phyloP scores from a whole-genome alignment of 192 early-diverging fungal species.

The Podila epigama region DNA sequence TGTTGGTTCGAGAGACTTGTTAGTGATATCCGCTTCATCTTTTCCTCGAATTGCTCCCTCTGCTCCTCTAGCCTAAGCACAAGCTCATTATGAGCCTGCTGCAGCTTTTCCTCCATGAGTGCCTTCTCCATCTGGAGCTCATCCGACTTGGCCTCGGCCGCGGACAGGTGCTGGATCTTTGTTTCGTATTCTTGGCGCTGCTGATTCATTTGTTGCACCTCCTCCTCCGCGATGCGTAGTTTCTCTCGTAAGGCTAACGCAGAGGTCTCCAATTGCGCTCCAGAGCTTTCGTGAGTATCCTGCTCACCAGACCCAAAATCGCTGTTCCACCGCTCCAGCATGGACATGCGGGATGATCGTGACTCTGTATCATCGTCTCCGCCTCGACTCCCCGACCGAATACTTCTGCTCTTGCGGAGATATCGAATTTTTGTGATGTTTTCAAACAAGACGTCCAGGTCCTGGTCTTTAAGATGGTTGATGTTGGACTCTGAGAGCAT shows the following conservation, averaged over 20 bases:
- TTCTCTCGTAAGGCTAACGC: conserved; percentile 52
- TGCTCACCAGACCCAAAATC: conserved; percentile 5
- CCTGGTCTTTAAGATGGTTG: conserved; percentile 43
- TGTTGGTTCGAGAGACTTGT: conserved; percentile 10
- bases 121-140: conserved; percentile 33
- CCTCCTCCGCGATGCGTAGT: conserved; percentile 54
- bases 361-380: conserved; percentile 52
- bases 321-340: conserved; percentile 22
- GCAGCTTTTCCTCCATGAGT: conserved; percentile 26
- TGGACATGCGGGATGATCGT: conserved; percentile 28
- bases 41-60: conserved; percentile 39
- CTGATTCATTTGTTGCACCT: conserved; percentile 59
- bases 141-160: conserved; percentile 36
- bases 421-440: conserved; percentile 63
- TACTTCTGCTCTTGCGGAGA: conserved; percentile 40
- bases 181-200: conserved; percentile 62
- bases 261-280: conserved; percentile 28
- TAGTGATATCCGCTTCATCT: conserved; percentile 45
- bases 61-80: conserved; percentile 34
- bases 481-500: conserved; percentile 46
- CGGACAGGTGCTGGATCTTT: conserved; percentile 57
- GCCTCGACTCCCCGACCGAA: conserved; percentile 56
- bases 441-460: conserved; percentile 53
- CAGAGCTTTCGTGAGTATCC: conserved; percentile 14
- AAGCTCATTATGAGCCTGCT: conserved; percentile 31